Evolutionary conservation across 2,329 filamentous ascomycete genomes (phyloP).

Genomic region (Neoarthrinium moseri): DNA sequence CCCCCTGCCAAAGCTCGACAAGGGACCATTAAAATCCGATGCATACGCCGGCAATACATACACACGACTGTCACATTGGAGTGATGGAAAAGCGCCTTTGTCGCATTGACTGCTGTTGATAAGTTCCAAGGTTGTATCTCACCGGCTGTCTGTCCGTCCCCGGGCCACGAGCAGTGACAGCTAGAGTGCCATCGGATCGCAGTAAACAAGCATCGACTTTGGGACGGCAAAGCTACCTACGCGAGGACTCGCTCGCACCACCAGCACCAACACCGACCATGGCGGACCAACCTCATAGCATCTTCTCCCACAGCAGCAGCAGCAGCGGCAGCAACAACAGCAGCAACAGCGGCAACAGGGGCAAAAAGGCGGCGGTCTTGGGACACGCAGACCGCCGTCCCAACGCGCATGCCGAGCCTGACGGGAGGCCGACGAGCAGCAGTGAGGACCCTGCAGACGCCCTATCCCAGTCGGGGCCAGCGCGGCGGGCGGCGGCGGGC

Average conservation of each 20-base stretch:
- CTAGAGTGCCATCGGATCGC: no score
- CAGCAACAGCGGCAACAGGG: background rate
- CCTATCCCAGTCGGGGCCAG: conserved; percentile 13
- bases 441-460: conserved; percentile 8
- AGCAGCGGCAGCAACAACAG: background rate
- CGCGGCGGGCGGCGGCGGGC: conserved; percentile 14
- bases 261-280: background rate
- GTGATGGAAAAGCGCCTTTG: no score
- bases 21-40: no score
- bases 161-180: no score
- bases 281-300: background rate
- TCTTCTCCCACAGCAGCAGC: background rate
- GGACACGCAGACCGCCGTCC: background rate
- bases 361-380: conserved; percentile 1
- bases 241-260: background rate
- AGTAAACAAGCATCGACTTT: background rate
- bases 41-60: no score
- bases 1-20: background rate
- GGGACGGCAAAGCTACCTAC: background rate
- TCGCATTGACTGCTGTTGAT: no score
- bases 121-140: no score
- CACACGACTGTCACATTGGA: no score
- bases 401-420: background rate
- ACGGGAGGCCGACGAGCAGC: background rate
- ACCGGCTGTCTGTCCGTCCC: no score